Conservation (phyloP, 1,139 yeast genomes). For the Pneumocystis canis region DNA sequence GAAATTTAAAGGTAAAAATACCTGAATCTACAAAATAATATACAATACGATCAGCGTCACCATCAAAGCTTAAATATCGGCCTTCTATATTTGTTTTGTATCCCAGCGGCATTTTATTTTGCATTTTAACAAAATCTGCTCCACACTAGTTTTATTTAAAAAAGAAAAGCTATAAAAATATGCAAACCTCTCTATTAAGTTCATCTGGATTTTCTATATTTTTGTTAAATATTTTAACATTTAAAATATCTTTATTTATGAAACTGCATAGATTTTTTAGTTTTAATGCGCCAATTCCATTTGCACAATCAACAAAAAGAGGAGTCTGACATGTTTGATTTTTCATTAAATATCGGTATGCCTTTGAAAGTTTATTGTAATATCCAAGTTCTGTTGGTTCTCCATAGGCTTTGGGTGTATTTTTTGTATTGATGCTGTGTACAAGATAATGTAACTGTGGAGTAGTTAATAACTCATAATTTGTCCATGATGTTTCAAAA, state of each 20-base stretch:
- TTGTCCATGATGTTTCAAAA: constrained; percentile 33
- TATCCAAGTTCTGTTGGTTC: constrained; percentile 54
- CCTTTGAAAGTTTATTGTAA: constrained; percentile 43
- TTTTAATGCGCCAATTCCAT: constrained; percentile 89
- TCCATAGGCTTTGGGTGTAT: constrained; percentile 38
- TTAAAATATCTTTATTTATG: constrained; percentile 30
- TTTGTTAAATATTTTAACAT: constrained; percentile 43
- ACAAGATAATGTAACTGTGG: constrained; percentile 90
- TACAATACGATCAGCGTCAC: constrained; percentile 92
- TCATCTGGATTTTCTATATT: constrained; percentile 38
- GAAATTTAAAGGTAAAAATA: background rate
- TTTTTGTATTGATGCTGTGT: constrained; percentile 40
- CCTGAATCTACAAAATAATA: constrained; percentile 48
- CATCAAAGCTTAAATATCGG: constrained; percentile 79
- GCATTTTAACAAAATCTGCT: constrained; percentile 88
- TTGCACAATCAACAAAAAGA: constrained; percentile 39
- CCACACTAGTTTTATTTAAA: constrained; percentile 45
- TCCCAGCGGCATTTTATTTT: constrained; percentile 61
- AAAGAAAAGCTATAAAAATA: background rate
- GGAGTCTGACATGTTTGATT: constrained; percentile 19
- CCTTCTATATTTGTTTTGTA: constrained; percentile 29
- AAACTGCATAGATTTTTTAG: constrained; percentile 32
- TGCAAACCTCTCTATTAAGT: constrained; percentile 35
- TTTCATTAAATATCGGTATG: constrained; percentile 25
- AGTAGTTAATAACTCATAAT: constrained; percentile 68